Evolutionary conservation across 2,329 filamentous ascomycete genomes (phyloP), one percentile per base, ranked within the genome.

Genomic region (Scytalidium lignicola): DNA sequence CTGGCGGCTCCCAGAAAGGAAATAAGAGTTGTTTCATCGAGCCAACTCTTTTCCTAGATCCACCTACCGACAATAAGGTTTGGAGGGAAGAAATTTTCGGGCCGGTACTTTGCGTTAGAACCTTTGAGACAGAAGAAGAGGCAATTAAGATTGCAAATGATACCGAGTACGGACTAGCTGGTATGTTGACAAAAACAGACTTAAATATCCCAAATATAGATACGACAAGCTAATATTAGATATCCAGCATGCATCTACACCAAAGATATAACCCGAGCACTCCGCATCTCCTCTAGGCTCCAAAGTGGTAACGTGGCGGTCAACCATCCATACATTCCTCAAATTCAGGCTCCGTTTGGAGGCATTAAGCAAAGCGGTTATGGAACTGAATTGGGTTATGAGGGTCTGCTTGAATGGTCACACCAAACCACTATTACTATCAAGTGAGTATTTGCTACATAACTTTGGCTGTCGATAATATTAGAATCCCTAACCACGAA

Each of bases 121-220:
- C 74, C 2, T 72, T 83, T 21, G 70, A 76, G 1, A 58, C 59
- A 15, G 74, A 78, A 5, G 78, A 82, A 9, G 76, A 83, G 45
- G 82, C 78, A 0, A 62, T 85, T 10, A 66, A 70, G 32, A 64
- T 83, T 21, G 80, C 80, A 2, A 85, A 85, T 54, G 79, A 83
- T 52, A 82, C 80, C 0, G 76, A 81, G 23, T 85, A 37, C 15
- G 32, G 32, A 37, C 15, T 37, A 37, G 10, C 15, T 4, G 15
- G 32, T 37, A 37, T 17, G 26, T 13, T 13, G 7, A 7, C 7
- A 28, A 28, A 28, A 28, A 28, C 26, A 7, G 7, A 7, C 26
- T 7, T 7, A 28, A 28, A 7, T 28, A 28, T 28, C 26, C 26
- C 13, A 13, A 13, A 28, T 41, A 41, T 41, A n/a, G n/a, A n/a